Evolutionary conservation across 148 eudicot genomes (phyloP).

Genomic region (Fallopia convolvulus): DNA sequence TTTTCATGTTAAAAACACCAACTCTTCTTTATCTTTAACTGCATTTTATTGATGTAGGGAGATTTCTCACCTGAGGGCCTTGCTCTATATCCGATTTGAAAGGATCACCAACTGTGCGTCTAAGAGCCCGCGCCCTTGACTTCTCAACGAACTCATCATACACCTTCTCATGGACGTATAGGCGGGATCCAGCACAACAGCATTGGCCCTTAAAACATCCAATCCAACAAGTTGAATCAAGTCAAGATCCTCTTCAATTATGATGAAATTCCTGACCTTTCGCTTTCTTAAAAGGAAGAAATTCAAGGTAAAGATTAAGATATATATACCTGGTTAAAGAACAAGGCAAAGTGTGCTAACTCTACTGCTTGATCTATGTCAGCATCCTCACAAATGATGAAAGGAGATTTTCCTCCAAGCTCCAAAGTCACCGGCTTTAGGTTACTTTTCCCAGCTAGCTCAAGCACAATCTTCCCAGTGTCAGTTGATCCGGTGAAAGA

Average conservation of each 20-base stretch:
- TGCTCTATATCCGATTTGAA: conserved; percentile 81
- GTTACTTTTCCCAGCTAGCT: background rate
- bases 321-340: conserved; percentile 28
- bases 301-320: background rate
- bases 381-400: conserved; percentile 4
- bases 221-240: background rate
- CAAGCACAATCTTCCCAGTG: background rate
- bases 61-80: conserved; percentile 42
- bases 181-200: conserved; percentile 93
- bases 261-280: no score
- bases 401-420: conserved; percentile 6
- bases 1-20: background rate
- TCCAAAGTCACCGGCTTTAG: background rate
- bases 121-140: conserved; percentile 75
- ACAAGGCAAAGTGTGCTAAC: conserved; percentile 6
- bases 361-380: background rate
- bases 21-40: no score
- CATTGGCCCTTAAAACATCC: conserved; percentile 65
- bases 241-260: background rate
- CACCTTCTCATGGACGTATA: conserved; percentile 71
- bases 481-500: background rate
- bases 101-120: conserved; percentile 86
- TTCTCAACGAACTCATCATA: conserved; percentile 88
- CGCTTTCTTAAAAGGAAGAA: no score
- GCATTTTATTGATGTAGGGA: no score